Base-by-base conservation (phyloP, 768 basidiomycete species). In the Mycena vulgaris region DNA sequence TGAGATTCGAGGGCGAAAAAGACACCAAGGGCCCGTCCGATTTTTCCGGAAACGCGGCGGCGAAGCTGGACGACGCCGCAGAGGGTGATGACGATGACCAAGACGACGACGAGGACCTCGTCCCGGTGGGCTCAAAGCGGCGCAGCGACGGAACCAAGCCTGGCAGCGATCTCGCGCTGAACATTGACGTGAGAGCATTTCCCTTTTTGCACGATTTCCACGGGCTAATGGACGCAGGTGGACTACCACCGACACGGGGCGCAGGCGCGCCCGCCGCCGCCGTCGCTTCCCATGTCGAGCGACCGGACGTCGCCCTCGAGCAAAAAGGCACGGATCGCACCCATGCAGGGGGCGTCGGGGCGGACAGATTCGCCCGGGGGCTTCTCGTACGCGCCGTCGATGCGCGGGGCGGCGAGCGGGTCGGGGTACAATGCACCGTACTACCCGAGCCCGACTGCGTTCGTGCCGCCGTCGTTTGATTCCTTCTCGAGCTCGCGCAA, bases 1-100 rank as follows among this genome's bases (percentile, higher is more conserved):
- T 88, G 45, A 81, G 87, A 35, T 83, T 84, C 64, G 79, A 79
- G 48, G 83, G 83, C 49, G 83, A 84, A 49, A 77, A 76, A 56
- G 83, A 84, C 66, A 73, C 78, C 19, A 78, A 79, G 59, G 80
- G 79, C 3, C 82, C 83, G 0, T 66, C 62, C 21, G 82, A 84
- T 70, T 83, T 83, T 72, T 79, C 78, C 6, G 80, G 78, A 10
- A 71, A 68, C 28, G 75, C 68, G 23, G 64, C 66, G 2, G 61
- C 63, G 23, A 78, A 79, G 72, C 72, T 77, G 31, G 79, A 80
- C 28, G 80, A 78, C 27, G 63, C 74, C 21, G 80, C 59, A 0
- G 80, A 80, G 13, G 76, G 63, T 4, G 75, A 75, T 55, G 78
- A 75, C 10, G 80, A 75, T 10, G 80, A 75, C 1, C 80, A 75